Conservation (phyloP, 1,284 basidiomycete species). For the Moesziomyces antarcticus region DNA sequence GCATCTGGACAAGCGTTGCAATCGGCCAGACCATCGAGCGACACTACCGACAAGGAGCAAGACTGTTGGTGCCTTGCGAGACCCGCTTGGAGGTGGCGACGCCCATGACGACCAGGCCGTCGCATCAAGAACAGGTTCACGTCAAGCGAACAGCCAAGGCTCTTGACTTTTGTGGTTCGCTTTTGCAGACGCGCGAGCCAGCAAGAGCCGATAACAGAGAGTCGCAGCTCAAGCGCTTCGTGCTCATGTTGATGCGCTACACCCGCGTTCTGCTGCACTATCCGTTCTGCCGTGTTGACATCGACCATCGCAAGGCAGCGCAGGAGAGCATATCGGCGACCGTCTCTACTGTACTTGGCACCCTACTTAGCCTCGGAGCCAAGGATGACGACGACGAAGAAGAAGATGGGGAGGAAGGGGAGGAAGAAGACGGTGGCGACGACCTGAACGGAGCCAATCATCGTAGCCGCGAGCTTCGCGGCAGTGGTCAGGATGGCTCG, state of each 20-base stretch:
- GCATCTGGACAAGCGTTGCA: slow-evolving; percentile 16
- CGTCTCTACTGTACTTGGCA: slow-evolving; percentile 7
- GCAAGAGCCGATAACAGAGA: slow-evolving; percentile 1
- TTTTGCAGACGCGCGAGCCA: slow-evolving; percentile 9
- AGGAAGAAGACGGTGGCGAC: too few relatives aligned
- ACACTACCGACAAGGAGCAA: slow-evolving; percentile 10
- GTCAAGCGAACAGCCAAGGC: slow-evolving; percentile 5
- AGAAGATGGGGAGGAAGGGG: too few relatives aligned
- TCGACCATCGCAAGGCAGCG: slow-evolving; percentile 9
- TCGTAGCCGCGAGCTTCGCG: too few relatives aligned
- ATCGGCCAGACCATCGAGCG: slow-evolving; percentile 14
- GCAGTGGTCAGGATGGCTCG: too few relatives aligned
- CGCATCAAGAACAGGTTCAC: slow-evolving; percentile 4
- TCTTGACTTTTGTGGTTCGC: slow-evolving; percentile 12
- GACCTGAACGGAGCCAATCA: too few relatives aligned
- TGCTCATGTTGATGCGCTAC: slow-evolving; percentile 14
- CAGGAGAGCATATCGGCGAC: slow-evolving; percentile 14
- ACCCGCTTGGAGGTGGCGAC: slow-evolving; percentile 6
- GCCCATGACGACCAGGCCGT: background rate
- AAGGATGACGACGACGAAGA: background rate
- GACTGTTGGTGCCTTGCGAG: slow-evolving; percentile 8
- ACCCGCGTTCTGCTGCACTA: slow-evolving; percentile 15
- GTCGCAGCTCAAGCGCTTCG: slow-evolving; percentile 12
- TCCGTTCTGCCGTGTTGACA: slow-evolving; percentile 12
- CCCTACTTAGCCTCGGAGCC: slow-evolving; percentile 5